Percentiles rank a stretch among this genome's conserved stretches.
Conservation (phyloP, 2,329 filamentous ascomycete species). For the Fusarium agapanthi region DNA sequence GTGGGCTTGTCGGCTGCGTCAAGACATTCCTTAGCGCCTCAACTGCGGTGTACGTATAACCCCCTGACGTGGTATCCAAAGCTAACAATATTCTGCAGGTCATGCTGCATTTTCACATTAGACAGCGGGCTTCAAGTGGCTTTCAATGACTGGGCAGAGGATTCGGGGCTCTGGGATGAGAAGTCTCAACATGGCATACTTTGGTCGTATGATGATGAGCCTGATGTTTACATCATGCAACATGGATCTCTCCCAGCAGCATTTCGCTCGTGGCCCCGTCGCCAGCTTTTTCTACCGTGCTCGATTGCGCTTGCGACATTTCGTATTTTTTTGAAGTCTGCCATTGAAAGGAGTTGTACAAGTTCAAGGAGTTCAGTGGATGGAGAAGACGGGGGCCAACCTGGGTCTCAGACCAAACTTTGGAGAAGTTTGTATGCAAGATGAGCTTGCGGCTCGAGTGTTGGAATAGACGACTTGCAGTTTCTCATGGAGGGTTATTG, state of each 20-base stretch:
- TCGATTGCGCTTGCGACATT: background rate
- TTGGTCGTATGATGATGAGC: background rate
- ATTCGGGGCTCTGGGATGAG: background rate
- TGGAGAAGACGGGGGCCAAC: too few species aligned
- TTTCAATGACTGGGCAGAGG: background rate
- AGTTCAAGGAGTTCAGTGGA: background rate
- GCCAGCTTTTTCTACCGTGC: background rate
- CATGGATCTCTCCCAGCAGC: background rate
- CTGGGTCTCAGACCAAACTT: background rate
- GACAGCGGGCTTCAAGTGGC: background rate
- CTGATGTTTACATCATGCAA: background rate
- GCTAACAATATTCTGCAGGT: background rate
- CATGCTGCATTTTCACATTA: background rate
- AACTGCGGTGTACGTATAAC: background rate
- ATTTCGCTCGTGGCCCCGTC: too few species aligned
- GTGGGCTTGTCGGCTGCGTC: background rate
- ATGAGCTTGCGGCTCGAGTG: background rate
- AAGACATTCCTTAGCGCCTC: background rate
- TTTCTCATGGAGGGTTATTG: background rate
- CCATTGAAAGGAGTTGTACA: background rate
- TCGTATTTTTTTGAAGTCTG: background rate
- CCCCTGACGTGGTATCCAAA: background rate
- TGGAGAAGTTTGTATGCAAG: background rate
- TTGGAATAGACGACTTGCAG: too few species aligned
- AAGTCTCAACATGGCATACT: background rate